Percentiles rank a stretch among this genome's conserved stretches.
Evolutionary conservation across 805 yeast species (phyloP).

Genomic region (Ogataea glucozyma): DNA sequence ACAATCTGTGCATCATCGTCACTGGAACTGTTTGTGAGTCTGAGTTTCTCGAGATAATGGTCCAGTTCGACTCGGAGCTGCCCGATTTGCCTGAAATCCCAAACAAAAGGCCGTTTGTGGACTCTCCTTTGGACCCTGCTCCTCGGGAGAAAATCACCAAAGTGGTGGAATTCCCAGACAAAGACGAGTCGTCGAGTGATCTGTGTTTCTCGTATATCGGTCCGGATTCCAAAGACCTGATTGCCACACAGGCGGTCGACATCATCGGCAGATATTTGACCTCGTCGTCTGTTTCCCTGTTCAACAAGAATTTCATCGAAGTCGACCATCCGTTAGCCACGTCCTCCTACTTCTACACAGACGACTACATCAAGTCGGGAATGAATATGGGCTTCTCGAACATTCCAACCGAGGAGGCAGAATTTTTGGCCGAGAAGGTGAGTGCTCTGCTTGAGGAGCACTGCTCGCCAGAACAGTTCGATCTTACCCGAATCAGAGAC

Average conservation of each 20-base stretch:
- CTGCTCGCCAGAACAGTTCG: conserved; percentile 50
- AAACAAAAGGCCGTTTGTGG: conserved; percentile 76
- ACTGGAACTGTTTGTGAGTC: conserved; percentile 82
- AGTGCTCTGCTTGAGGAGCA: conserved; percentile 55
- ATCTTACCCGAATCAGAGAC: conserved; percentile 64
- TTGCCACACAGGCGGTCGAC: conserved; percentile 67
- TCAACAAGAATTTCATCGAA: conserved; percentile 73
- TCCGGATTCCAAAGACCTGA: conserved; percentile 54
- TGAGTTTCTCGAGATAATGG: conserved; percentile 64
- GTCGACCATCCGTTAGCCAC: conserved; percentile 80
- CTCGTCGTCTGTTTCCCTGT: conserved; percentile 72
- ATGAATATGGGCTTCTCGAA: conserved; percentile 61
- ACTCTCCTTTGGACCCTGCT: conserved; percentile 51
- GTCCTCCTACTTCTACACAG: conserved; percentile 66
- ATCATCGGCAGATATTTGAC: conserved; percentile 73
- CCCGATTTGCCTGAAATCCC: conserved; percentile 42
- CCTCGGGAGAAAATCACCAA: conserved; percentile 42
- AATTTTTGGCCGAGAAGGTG: conserved; percentile 53
- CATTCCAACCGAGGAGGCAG: conserved; percentile 69
- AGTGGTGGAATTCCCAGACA: conserved; percentile 79
- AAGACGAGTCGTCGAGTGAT: conserved; percentile 83
- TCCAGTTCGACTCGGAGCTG: conserved; percentile 59
- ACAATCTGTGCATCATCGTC: conserved; percentile 77
- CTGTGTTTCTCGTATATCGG: conserved; percentile 79
- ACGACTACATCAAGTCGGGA: conserved; percentile 67